Conservation (phyloP, 805 yeast species). For the Candida succiphila region DNA sequence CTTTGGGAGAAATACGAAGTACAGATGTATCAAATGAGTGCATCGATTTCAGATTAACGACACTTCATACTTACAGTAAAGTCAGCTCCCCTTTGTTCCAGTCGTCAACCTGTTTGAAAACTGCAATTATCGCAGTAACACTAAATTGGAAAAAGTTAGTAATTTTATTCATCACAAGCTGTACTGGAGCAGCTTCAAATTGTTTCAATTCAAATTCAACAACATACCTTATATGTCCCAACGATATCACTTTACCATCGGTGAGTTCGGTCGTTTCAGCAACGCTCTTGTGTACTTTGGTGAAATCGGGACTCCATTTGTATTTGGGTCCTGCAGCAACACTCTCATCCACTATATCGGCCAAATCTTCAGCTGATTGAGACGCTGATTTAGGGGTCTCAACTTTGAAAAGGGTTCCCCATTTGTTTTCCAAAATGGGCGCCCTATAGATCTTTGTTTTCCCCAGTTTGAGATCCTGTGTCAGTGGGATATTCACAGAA, state of each 20-base stretch:
- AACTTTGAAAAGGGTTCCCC: slow-evolving; percentile 35
- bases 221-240: slow-evolving; percentile 45
- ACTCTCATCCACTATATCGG: slow-evolving; percentile 40
- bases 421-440: slow-evolving; percentile 71
- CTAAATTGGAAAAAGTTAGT: slow-evolving; percentile 18
- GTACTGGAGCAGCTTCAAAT: slow-evolving; percentile 27
- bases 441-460: slow-evolving; percentile 59
- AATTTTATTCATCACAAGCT: slow-evolving; percentile 8
- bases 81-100: slow-evolving; percentile 44
- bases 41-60: neutral
- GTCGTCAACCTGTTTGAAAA: slow-evolving; percentile 45
- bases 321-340: slow-evolving; percentile 37
- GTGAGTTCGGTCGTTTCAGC: slow-evolving; percentile 32
- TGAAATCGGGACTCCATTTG: slow-evolving; percentile 80
- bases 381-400: neutral
- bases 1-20: slow-evolving; percentile 1
- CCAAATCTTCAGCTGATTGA: neutral
- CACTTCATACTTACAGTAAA: slow-evolving; percentile 14
- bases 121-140: slow-evolving; percentile 66
- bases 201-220: no score
- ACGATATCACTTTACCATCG: slow-evolving; percentile 63
- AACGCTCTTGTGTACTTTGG: slow-evolving; percentile 48
- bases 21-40: slow-evolving; percentile 1
- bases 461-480: slow-evolving; percentile 37
- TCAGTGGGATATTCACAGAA: slow-evolving; percentile 76